Percentiles rank a stretch among this genome's conserved stretches.
phyloP scores from a whole-genome alignment of 768 basidiomycete genomes.

The Suillus weaverae region DNA sequence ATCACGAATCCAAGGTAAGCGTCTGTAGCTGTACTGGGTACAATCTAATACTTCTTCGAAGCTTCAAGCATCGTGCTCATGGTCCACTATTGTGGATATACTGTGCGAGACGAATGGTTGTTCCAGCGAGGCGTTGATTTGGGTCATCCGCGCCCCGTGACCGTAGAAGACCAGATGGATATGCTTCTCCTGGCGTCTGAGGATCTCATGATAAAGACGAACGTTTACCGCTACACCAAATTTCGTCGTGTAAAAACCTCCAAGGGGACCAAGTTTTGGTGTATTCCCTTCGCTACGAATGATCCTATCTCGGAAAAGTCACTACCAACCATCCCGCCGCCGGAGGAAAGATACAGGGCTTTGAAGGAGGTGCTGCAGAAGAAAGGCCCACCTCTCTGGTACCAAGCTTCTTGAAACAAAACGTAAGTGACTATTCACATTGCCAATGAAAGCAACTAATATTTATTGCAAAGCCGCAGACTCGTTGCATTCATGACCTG shows the following conservation, averaged over 20 bases:
- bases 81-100: not conserved
- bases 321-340: not conserved
- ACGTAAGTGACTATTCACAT: not conserved
- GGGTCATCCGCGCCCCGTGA: not conserved
- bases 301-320: not conserved
- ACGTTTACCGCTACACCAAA: not conserved
- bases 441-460: not conserved
- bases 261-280: not conserved
- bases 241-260: not conserved
- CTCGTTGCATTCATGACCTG: not conserved
- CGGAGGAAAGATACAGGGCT: not conserved
- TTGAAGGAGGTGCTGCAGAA: not conserved
- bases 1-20: not conserved
- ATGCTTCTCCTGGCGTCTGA: not conserved
- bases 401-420: not conserved
- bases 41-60: not conserved
- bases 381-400: not conserved
- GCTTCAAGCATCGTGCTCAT: not conserved
- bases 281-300: not conserved
- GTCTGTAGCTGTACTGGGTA: too few relatives aligned
- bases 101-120: not conserved
- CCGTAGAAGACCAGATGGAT: not conserved
- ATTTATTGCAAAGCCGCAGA: not conserved
- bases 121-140: not conserved
- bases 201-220: not conserved